These are phyloP conservation scores for Corchorus olitorius DNA, from an alignment of 345 rosid genomes.

Conservation along the genomic window DNA sequence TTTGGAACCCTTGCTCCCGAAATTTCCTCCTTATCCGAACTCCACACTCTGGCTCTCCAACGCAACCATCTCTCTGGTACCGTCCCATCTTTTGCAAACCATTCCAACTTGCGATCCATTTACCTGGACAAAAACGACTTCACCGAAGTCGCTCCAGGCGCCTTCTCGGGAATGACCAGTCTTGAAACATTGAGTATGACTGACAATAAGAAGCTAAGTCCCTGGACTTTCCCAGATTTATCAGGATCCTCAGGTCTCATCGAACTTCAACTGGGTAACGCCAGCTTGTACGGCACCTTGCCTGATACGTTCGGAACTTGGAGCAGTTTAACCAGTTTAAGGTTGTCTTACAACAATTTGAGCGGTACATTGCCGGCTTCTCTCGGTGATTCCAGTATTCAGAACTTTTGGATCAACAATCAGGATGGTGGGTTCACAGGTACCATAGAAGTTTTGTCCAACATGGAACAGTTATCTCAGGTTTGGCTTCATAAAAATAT, in stretches of 20 bases:
- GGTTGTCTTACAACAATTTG: conserved; percentile 72
- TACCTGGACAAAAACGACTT: conserved; percentile 55
- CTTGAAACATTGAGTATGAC: conserved; percentile 50
- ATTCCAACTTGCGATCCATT: conserved; percentile 45
- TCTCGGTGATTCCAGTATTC: conserved; percentile 47
- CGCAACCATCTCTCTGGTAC: conserved; percentile 54
- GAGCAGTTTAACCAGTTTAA: conserved; percentile 46
- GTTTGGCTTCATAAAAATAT: conserved; percentile 77
- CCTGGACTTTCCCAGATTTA: conserved; percentile 77
- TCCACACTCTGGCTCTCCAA: conserved; percentile 47
- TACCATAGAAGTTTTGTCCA: conserved; percentile 53
- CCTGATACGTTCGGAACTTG: conserved; percentile 64
- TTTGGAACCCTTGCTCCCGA: conserved; percentile 52
- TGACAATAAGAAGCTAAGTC: conserved; percentile 28
- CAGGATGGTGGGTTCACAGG: conserved; percentile 64
- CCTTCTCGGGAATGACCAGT: conserved; percentile 62
- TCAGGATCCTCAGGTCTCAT: conserved; percentile 38
- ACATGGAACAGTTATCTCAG: conserved; percentile 53
- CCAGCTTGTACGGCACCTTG: conserved; percentile 46
- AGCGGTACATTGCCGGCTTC: conserved; percentile 68
- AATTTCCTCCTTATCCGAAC: conserved; percentile 58
- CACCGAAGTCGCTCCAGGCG: conserved; percentile 49
- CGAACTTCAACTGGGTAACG: conserved; percentile 44
- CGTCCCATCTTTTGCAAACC: conserved; percentile 62
- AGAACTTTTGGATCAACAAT: conserved; percentile 66